A percentile compares a stretch with the other conserved stretches of the same genome.
These are phyloP conservation scores for Helminthosporium solani DNA, from an alignment of 2,329 filamentous ascomycete genomes.

Conservation along the genomic window DNA sequence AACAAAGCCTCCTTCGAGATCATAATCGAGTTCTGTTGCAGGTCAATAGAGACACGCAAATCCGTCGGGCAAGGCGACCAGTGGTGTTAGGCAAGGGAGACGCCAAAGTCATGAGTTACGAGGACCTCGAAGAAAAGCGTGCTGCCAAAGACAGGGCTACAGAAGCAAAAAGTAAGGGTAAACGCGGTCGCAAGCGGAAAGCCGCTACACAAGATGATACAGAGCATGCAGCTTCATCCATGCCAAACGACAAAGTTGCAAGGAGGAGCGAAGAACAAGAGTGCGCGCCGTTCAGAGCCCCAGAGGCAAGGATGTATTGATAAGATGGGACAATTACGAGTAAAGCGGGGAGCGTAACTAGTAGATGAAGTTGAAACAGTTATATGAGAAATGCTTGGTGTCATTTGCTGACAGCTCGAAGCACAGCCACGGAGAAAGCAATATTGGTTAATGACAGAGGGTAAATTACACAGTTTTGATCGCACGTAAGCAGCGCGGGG, in stretches of 20 bases:
- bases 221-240: not conserved
- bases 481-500: too few relatives aligned
- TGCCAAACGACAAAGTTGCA: not conserved
- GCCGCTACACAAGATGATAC: not conserved
- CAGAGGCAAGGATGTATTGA: too few relatives aligned
- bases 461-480: too few relatives aligned
- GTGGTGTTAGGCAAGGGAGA: conserved; percentile 17
- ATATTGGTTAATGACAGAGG: too few relatives aligned
- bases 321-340: too few relatives aligned
- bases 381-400: too few relatives aligned
- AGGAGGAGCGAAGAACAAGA: not conserved
- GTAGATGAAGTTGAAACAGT: too few relatives aligned
- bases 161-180: conserved; percentile 2
- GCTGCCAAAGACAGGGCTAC: conserved; percentile 4
- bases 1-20: conserved; percentile 25
- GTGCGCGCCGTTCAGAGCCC: too few relatives aligned
- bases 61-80: conserved; percentile 23
- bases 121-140: conserved; percentile 8
- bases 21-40: conserved; percentile 26
- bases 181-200: conserved; percentile 2
- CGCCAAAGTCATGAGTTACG: conserved; percentile 12
- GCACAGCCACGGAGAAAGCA: too few relatives aligned
- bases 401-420: too few relatives aligned
- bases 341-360: too few relatives aligned
- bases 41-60: conserved; percentile 31